A percentile compares a stretch with the other conserved stretches of the same genome.
Conservation (phyloP, 2,329 filamentous ascomycete genomes). For the Fusarium pseudoanthophilum region DNA sequence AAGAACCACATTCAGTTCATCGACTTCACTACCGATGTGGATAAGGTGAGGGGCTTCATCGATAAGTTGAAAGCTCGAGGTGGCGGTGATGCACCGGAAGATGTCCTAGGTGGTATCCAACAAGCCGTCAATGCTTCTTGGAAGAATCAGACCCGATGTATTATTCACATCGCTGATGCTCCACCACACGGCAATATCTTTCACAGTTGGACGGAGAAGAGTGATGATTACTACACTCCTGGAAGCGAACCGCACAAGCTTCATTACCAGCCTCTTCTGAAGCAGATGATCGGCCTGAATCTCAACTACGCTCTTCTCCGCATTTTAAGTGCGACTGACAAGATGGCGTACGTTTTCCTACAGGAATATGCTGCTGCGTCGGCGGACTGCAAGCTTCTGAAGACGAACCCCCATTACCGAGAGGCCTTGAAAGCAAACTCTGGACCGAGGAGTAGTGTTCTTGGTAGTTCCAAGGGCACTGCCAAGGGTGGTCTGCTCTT, state of each 20-base stretch:
- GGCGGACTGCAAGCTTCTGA: slow-evolving; percentile 13
- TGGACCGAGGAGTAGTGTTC: background rate
- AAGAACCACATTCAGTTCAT: slow-evolving; percentile 13
- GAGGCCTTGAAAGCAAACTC: background rate
- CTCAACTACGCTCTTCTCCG: slow-evolving; percentile 27
- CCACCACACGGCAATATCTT: slow-evolving; percentile 20
- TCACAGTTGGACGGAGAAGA: background rate
- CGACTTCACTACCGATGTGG: slow-evolving; percentile 19
- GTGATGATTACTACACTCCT: background rate
- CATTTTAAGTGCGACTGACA: background rate
- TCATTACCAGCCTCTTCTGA: slow-evolving; percentile 12
- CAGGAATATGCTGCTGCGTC: slow-evolving; percentile 11
- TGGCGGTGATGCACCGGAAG: slow-evolving; percentile 49
- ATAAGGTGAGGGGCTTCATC: background rate
- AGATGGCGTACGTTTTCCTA: slow-evolving; percentile 4
- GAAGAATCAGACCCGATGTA: slow-evolving; percentile 48
- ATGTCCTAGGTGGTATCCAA: slow-evolving; percentile 50
- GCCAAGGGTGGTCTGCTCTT: slow-evolving; percentile 14
- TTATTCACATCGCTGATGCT: slow-evolving; percentile 31
- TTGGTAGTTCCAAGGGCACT: background rate
- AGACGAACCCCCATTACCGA: background rate
- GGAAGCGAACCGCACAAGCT: slow-evolving; percentile 18
- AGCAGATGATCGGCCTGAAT: slow-evolving; percentile 15
- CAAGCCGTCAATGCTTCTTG: slow-evolving; percentile 48
- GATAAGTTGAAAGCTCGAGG: slow-evolving; percentile 24